Base-by-base conservation (phyloP, 495 filamentous ascomycete genomes). In the Penicillium turbatum region DNA sequence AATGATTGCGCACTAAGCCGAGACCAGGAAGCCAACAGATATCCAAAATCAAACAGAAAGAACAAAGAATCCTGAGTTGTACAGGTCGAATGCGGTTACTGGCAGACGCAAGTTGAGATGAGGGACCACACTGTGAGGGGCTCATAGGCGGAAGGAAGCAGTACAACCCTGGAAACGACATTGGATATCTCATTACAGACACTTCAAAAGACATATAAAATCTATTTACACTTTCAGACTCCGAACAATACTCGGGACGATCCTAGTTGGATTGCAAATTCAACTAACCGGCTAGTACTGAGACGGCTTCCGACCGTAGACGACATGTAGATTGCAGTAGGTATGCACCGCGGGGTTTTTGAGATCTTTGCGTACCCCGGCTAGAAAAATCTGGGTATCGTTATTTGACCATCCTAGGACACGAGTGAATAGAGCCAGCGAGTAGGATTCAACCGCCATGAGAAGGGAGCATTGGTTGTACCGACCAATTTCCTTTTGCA, bases 301-400 rank as follows among this genome's bases (percentile, higher is more conserved):
- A 31, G 43, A 54, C 41, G 68, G 66, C 52, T 65, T 72, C 34
- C 60, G 65, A 34, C 67, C 69, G 42, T 68, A 72, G 4, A 72
- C 65, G 43, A 70, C 51, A 48, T 70, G 65, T 43, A 70, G 39
- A 31, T 64, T 57, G 48, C 66, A 66, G 58, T 71, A 83, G 1
- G 71, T 67, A 59, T 86, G 81, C 8, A 79, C 67, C 8, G 61
- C 67, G 3, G 68, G 66, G 53, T 83, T 75, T 36, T 73, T 68
- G 51, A 86, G 47, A 35, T 80, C 80, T 31, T 72, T 75, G 16
- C 79, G 72, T 2, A 83, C 74, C 5, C 79, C 68, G 26, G 69
- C 72, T 8, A 82, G 67, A 51, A 85, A 72, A n/a, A 78, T 67
- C 56, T 82, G 74, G 21, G 79, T 73, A 51, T 87, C 73, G n/a